Evolutionary conservation across 345 rosid species (phyloP).

Genomic region (Heritiera littoralis): DNA sequence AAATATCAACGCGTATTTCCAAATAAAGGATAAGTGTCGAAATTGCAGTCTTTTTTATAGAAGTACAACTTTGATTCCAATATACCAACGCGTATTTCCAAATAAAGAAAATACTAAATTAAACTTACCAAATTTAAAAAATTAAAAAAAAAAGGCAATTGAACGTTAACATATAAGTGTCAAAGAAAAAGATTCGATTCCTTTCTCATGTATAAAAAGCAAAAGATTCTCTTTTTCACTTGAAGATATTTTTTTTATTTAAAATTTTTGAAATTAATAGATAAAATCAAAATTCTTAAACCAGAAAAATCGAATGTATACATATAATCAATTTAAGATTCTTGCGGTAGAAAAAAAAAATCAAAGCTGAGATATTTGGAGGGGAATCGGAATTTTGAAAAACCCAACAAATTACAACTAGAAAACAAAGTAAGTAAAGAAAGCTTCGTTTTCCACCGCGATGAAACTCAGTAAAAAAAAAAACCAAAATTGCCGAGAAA

Average conservation of each 20-base stretch:
- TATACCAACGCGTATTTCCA: background rate
- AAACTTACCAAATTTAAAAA: background rate
- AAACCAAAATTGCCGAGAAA: background rate
- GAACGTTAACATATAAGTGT: background rate
- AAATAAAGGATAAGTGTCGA: background rate
- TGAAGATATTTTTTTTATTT: background rate
- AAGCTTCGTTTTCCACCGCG: background rate
- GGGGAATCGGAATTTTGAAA: background rate
- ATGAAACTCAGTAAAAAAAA: background rate
- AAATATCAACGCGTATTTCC: background rate
- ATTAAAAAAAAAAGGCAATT: background rate
- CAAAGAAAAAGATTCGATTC: slow-evolving; percentile 13
- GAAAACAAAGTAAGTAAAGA: background rate
- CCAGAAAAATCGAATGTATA: background rate
- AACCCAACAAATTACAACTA: background rate
- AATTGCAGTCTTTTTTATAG: slow-evolving; percentile 10
- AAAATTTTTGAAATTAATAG: background rate
- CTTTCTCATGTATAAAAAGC: slow-evolving; percentile 11
- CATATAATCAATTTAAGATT: background rate
- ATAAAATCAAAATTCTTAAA: background rate
- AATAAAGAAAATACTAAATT: background rate
- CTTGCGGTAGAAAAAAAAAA: background rate
- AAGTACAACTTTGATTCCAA: background rate
- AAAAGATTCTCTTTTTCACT: background rate
- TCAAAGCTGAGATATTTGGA: background rate